These are phyloP conservation scores for Dimocarpus longan DNA, from an alignment of 345 rosid genomes.

Conservation along the genomic window DNA sequence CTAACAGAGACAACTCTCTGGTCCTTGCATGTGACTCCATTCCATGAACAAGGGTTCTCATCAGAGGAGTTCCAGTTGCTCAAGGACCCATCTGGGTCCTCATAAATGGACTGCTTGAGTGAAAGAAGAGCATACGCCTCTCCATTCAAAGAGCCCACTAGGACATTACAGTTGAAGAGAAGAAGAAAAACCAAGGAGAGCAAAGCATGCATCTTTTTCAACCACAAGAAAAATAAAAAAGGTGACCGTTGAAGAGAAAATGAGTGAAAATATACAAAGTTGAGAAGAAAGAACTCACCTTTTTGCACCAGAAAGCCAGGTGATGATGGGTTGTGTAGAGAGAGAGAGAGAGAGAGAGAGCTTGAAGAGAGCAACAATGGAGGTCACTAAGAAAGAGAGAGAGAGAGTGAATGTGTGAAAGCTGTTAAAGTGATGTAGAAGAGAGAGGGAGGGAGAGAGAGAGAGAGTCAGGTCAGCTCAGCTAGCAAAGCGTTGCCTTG, in stretches of 20 bases:
- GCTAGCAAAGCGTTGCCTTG: constrained; percentile 19
- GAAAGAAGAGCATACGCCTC: constrained; percentile 84
- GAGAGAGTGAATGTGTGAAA: not conserved
- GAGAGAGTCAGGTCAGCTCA: constrained; percentile 15
- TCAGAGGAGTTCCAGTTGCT: constrained; percentile 83
- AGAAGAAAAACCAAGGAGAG: constrained; percentile 35
- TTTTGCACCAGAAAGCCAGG: constrained; percentile 19
- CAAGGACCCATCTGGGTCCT: constrained; percentile 81
- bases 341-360: constrained; percentile 20
- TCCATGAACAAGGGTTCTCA: constrained; percentile 81
- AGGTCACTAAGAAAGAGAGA: constrained; percentile 21
- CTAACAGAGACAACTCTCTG: constrained; percentile 74
- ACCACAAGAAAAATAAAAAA: not conserved
- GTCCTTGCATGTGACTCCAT: constrained; percentile 89
- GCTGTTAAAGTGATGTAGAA: constrained; percentile 13
- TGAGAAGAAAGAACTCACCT: constrained; percentile 32
- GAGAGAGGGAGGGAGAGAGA: constrained; percentile 13
- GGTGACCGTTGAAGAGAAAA: constrained; percentile 34
- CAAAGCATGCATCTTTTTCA: constrained; percentile 39
- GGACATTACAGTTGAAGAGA: constrained; percentile 29
- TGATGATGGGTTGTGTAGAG: constrained; percentile 4
- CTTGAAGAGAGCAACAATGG: constrained; percentile 19
- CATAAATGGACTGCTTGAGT: constrained; percentile 60
- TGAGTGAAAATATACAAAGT: not conserved
- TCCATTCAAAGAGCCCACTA: constrained; percentile 43